Evolutionary conservation across 768 basidiomycete genomes (phyloP).

Genomic region (Chalciporus pseudorubinellus): DNA sequence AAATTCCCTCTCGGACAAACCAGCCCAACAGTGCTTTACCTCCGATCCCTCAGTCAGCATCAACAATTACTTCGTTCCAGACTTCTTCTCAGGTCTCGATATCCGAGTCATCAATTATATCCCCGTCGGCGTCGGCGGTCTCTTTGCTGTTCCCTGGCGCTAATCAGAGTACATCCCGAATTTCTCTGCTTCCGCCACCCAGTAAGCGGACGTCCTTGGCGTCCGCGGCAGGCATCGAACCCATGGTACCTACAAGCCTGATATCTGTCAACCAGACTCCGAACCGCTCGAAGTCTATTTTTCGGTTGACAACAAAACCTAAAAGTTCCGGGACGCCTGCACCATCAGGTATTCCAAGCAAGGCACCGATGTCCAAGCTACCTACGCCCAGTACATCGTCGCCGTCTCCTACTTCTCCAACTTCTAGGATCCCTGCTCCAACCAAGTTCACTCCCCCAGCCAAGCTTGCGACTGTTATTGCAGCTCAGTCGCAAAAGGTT

Average conservation of each 20-base stretch:
- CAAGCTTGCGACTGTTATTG: slow-evolving; percentile 30
- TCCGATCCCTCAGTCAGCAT: slow-evolving; percentile 31
- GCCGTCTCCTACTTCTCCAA: slow-evolving; percentile 3
- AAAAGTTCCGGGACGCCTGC: slow-evolving; percentile 21
- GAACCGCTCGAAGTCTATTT: slow-evolving; percentile 30
- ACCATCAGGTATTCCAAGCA: background rate
- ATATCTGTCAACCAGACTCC: background rate
- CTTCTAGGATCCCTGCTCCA: slow-evolving; percentile 24
- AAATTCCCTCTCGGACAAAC: slow-evolving; percentile 22
- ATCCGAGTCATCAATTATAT: background rate
- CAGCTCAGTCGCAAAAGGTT: slow-evolving; percentile 20
- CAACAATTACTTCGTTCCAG: slow-evolving; percentile 23
- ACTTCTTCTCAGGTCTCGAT: slow-evolving; percentile 24
- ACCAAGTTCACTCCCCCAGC: slow-evolving; percentile 29
- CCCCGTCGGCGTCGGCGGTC: slow-evolving; percentile 17
- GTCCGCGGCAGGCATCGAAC: slow-evolving; percentile 24
- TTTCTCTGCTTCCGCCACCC: slow-evolving; percentile 23
- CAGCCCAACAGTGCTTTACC: slow-evolving; percentile 13
- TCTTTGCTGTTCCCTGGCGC: slow-evolving; percentile 10
- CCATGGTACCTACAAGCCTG: slow-evolving; percentile 7
- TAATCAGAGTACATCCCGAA: slow-evolving; percentile 14
- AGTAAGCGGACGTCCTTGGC: slow-evolving; percentile 29
- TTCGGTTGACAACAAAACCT: slow-evolving; percentile 25
- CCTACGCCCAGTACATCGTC: slow-evolving; percentile 7
- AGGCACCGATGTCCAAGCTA: slow-evolving; percentile 12